Evolutionary conservation across 2,329 filamentous ascomycete species (phyloP).

Genomic region (Diplodia corticola): DNA sequence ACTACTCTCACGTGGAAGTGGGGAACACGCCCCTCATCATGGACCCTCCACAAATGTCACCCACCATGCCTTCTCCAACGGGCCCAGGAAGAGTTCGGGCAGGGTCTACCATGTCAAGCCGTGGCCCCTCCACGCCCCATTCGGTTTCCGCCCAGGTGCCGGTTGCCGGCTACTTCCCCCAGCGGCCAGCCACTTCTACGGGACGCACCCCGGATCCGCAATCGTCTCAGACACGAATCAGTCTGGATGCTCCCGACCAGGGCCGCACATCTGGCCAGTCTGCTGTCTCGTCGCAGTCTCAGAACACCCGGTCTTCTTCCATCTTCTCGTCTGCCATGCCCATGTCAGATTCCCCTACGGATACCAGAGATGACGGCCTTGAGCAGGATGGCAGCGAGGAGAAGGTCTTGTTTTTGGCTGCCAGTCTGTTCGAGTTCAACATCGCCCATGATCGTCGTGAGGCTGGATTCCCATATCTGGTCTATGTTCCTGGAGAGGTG

Average conservation of each 20-base stretch:
- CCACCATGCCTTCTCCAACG: slow-evolving; percentile 14
- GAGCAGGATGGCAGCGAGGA: slow-evolving; percentile 51
- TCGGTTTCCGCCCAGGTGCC: slow-evolving; percentile 23
- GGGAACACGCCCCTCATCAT: slow-evolving; percentile 54
- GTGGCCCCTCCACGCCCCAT: slow-evolving; percentile 55
- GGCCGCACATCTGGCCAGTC: slow-evolving; percentile 40
- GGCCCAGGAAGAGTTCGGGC: slow-evolving; percentile 52
- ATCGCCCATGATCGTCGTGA: slow-evolving; percentile 90
- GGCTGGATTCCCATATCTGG: slow-evolving; percentile 92
- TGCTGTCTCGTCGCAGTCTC: slow-evolving; percentile 17
- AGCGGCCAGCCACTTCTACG: slow-evolving; percentile 36
- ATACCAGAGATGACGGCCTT: slow-evolving; percentile 29
- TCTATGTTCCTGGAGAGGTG: slow-evolving; percentile 90
- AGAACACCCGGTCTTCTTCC: slow-evolving; percentile 61
- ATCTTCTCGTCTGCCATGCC: slow-evolving; percentile 88
- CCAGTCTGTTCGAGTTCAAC: slow-evolving; percentile 94
- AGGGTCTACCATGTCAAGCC: slow-evolving; percentile 55
- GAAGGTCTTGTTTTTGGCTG: slow-evolving; percentile 84
- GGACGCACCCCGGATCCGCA: slow-evolving; percentile 15
- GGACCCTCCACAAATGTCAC: slow-evolving; percentile 40
- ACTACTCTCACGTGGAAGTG: slow-evolving; percentile 32
- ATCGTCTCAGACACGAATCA: slow-evolving; percentile 14
- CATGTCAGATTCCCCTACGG: slow-evolving; percentile 59
- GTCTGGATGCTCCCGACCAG: slow-evolving; percentile 39
- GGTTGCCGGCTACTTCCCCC: slow-evolving; percentile 36